Conservation (phyloP, 176 grass and related monocot species). For the Musa beccarii region DNA sequence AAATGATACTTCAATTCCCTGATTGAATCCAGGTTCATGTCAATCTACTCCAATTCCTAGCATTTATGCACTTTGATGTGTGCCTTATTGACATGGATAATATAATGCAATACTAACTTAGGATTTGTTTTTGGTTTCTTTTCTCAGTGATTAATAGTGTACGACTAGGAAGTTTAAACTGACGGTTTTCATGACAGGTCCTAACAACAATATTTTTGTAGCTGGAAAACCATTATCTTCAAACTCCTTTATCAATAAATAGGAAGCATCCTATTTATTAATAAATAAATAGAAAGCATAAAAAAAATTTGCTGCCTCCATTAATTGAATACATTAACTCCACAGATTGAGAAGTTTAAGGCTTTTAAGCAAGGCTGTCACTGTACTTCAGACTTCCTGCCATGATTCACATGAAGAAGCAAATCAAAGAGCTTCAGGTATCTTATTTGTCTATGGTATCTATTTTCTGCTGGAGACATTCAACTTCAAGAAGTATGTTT, state of each 20-base stretch:
- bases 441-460: too few relatives aligned
- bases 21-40: too few relatives aligned
- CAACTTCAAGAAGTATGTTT: too few relatives aligned
- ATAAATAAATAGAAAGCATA: background rate
- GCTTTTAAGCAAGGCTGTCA: background rate
- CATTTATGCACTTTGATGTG: too few relatives aligned
- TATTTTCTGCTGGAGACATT: too few relatives aligned
- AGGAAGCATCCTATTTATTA: background rate
- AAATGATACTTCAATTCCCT: too few relatives aligned
- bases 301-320: background rate
- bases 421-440: background rate
- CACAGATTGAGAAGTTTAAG: background rate
- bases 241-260: background rate
- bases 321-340: background rate
- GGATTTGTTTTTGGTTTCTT: background rate
- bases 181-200: background rate
- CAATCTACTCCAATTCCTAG: too few relatives aligned
- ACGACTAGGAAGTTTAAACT: background rate
- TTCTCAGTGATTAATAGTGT: background rate
- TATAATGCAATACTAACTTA: background rate
- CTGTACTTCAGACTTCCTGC: background rate
- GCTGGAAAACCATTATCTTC: background rate
- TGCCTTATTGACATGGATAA: too few relatives aligned
- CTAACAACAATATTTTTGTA: slow-evolving; percentile 4
- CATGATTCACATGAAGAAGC: background rate